Base-by-base conservation (phyloP, 257 asterid species). In the Plantago ovata region DNA sequence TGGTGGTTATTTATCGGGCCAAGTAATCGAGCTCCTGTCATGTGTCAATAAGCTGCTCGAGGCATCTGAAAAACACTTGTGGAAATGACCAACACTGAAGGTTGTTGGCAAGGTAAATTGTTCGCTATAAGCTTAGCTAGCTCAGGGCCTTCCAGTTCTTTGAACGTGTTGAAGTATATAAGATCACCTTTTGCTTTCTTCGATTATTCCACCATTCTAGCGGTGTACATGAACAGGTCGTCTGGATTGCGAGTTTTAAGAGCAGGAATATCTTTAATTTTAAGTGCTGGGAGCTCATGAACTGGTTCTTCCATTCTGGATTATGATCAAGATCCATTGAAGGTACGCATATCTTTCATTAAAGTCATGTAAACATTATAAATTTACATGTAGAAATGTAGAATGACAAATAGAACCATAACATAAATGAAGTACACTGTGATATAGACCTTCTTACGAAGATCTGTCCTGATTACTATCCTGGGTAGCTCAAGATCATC, bases 1-100 rank as follows among this genome's bases (percentile, higher is more conserved):
- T 0, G 75, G 63, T 21, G 74, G 22, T 40, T 75, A 83, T 22
- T 40, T 56, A 7, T 80, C 78, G 12, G 80, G 69, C 84, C 83
- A 80, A 0, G 60, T 49, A 6, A 77, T 72, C 7, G 81, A 75
- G 62, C 67, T 54, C 2, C 38, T 28, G 60, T 80, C 85, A 14
- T 74, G 76, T 23, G 76, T 38, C 1, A 59, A 1, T 15, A 67
- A 65, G 62, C 77, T 76, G 48, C 75, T 81, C 0, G 72, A 49
- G 4, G 77, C 72, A 1, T 79, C 72, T 3, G 81, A 70, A 24
- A 75, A 70, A 56, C 60, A 65, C 60, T 66, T 75, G 58, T 75
- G 80, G 23, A 75, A 75, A 1, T 76, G 71, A 2, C 77, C 77
- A 12, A 75, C 70, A 9, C 61, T 10, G 52, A 70, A 70, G 0